phyloP scores from a whole-genome alignment of 257 asterid species.

The Scutellaria barbata region DNA sequence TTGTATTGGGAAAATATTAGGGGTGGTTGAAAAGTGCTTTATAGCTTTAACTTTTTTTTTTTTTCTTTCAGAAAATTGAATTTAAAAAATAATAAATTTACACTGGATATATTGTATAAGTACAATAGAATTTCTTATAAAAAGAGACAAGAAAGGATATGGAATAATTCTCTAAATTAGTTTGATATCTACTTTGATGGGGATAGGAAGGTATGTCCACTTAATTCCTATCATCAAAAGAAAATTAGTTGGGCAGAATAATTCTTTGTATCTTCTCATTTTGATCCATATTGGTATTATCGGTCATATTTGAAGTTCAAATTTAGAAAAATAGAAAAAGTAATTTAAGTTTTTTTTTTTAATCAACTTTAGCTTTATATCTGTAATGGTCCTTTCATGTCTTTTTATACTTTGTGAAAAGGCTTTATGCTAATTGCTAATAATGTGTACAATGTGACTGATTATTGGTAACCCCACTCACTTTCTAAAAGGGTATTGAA shows the following conservation, averaged over 20 bases:
- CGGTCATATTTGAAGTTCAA: not conserved
- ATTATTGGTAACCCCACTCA: slow-evolving; percentile 10
- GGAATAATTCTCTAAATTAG: slow-evolving; percentile 12
- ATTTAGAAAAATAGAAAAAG: not conserved
- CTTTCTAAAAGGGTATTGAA: slow-evolving; percentile 29
- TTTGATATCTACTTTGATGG: not conserved
- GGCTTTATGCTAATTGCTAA: slow-evolving; percentile 5
- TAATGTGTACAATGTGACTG: not conserved
- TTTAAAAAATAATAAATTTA: too few species aligned
- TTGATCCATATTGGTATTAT: not conserved
- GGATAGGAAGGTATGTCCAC: slow-evolving; percentile 21
- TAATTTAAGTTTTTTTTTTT: not conserved
- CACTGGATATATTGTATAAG: too few species aligned
- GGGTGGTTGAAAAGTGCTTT: too few species aligned
- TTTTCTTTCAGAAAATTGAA: too few species aligned
- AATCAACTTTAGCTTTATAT: slow-evolving; percentile 28
- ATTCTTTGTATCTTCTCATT: not conserved
- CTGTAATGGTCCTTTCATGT: not conserved
- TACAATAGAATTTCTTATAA: not conserved
- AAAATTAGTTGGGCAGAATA: not conserved
- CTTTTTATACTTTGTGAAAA: slow-evolving; percentile 10
- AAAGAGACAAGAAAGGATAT: not conserved
- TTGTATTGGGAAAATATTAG: too few species aligned
- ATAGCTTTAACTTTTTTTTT: too few species aligned
- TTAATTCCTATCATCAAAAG: slow-evolving; percentile 1